Evolutionary conservation across 2,329 filamentous ascomycete genomes (phyloP).

Genomic region (Phyllosticta citrichinensis): DNA sequence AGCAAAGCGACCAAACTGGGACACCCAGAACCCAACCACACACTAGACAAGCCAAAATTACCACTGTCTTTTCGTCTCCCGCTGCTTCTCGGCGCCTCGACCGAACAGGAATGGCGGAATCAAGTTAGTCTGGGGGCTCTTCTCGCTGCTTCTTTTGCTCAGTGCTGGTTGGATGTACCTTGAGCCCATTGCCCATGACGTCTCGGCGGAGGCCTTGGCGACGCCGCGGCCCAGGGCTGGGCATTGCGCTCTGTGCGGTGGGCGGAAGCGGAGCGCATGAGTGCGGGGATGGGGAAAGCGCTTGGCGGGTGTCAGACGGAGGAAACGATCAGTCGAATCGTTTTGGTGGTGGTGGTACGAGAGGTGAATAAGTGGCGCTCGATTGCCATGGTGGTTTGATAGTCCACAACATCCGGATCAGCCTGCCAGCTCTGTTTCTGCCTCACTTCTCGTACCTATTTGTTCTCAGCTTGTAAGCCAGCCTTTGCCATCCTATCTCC

Average conservation of each 20-base stretch:
- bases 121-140: neutral
- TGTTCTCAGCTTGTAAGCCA: neutral
- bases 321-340: neutral
- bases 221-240: neutral
- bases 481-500: neutral
- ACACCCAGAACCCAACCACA: neutral
- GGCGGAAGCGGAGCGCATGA: neutral
- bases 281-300: neutral
- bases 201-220: conserved; percentile 10
- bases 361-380: neutral
- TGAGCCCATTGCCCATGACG: neutral
- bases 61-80: neutral
- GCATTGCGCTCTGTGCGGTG: neutral
- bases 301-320: conserved; percentile 1
- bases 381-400: neutral
- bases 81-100: neutral
- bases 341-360: neutral
- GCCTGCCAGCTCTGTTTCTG: neutral
- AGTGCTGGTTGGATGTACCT: neutral
- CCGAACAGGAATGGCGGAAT: neutral
- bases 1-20: neutral
- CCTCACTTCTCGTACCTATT: neutral
- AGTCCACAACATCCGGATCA: neutral
- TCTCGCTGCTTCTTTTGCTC: neutral
- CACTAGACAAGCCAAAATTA: neutral